phyloP scores from a whole-genome alignment of 2,329 filamentous ascomycete genomes.

The Verticillium zaregamsianum region DNA sequence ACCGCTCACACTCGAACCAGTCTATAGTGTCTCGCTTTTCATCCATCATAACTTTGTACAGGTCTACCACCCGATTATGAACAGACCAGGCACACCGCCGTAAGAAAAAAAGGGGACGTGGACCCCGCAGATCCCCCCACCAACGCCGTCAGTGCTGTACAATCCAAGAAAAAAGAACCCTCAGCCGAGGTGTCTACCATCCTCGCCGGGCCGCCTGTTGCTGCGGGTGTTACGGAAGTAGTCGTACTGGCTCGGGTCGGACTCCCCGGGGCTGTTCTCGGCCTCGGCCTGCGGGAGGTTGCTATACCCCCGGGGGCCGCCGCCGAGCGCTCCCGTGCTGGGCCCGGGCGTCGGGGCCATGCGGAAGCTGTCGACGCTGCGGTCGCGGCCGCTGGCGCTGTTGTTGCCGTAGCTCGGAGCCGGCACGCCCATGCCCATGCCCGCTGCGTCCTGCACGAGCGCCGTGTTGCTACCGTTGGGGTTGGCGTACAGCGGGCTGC shows the following conservation, averaged over 20 bases:
- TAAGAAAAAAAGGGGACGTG: background rate
- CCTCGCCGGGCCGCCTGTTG: background rate
- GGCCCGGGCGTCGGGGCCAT: constrained; percentile 32
- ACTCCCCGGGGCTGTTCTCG: constrained; percentile 23
- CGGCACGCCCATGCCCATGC: constrained; percentile 40
- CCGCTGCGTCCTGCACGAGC: constrained; percentile 49
- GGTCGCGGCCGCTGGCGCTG: constrained; percentile 11
- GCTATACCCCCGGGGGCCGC: constrained; percentile 56
- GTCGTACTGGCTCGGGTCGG: constrained; percentile 49
- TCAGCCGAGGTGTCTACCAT: background rate
- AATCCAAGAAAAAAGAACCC: background rate
- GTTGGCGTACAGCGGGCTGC: constrained; percentile 45
- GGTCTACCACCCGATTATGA: background rate
- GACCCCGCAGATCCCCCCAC: background rate
- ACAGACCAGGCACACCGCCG: background rate
- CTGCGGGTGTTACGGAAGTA: constrained; percentile 41
- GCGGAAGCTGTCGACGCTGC: constrained; percentile 18
- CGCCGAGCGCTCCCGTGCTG: constrained; percentile 48
- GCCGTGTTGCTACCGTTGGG: constrained; percentile 50
- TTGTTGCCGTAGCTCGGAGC: constrained; percentile 2
- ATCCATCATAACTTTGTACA: background rate
- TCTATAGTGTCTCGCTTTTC: background rate
- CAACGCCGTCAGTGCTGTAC: background rate
- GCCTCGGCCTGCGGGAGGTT: constrained; percentile 51
- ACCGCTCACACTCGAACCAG: background rate